These are phyloP conservation scores for Cinnamomum micranthum DNA, from an alignment of 164 flowering plant species.

Conservation along the genomic window DNA sequence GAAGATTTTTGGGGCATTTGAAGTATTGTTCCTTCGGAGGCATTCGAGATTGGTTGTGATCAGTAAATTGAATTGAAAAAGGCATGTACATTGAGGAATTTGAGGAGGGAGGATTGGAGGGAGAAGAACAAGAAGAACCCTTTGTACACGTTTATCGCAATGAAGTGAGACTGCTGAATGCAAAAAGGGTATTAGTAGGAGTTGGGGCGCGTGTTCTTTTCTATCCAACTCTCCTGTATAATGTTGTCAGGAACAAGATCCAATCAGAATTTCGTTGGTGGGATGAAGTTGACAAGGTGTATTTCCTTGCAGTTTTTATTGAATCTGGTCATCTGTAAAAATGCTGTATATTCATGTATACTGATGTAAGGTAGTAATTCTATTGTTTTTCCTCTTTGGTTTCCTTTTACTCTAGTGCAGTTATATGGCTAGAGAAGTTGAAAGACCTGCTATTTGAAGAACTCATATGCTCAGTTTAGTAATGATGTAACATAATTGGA, in stretches of 20 bases:
- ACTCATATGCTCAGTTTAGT: too few species aligned
- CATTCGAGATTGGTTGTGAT: conserved; percentile 3
- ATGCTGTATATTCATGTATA: too few species aligned
- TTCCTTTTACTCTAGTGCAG: too few species aligned
- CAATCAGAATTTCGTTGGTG: conserved; percentile 91
- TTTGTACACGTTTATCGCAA: conserved; percentile 8
- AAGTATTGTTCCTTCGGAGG: too few species aligned
- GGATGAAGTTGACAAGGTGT: conserved; percentile 82
- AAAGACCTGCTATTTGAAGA: too few species aligned
- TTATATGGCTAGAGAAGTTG: too few species aligned
- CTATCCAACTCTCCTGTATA: conserved; percentile 86
- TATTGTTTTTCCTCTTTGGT: too few species aligned
- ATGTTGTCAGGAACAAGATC: conserved; percentile 72
- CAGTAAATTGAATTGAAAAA: background rate
- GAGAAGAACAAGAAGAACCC: conserved; percentile 16
- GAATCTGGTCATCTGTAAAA: background rate
- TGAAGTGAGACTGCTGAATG: conserved; percentile 24
- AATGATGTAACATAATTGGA: too few species aligned
- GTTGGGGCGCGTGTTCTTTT: conserved; percentile 80
- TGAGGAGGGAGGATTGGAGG: conserved; percentile 31
- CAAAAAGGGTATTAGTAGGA: conserved; percentile 64
- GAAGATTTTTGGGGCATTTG: too few species aligned
- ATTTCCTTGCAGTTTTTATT: background rate
- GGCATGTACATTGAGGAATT: conserved; percentile 70
- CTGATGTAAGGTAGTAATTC: too few species aligned